These are phyloP conservation scores for Thozetella sp. DNA, from an alignment of 495 filamentous ascomycete genomes.

Conservation along the genomic window DNA sequence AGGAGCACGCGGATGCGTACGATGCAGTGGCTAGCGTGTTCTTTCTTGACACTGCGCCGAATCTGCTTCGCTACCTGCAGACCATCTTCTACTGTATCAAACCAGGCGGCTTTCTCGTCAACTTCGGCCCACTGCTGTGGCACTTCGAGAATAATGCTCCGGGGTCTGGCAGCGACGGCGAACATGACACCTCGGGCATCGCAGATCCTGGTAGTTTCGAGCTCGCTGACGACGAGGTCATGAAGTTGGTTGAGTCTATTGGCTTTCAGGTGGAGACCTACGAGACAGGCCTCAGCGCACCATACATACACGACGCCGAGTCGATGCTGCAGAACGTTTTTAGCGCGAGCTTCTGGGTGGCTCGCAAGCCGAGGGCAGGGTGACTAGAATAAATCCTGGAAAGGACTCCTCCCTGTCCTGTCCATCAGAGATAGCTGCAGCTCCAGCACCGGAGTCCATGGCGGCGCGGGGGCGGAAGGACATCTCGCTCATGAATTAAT, in stretches of 20 bases:
- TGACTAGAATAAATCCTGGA: too few species aligned
- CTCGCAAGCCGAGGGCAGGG: constrained; percentile 57
- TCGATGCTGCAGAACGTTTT: constrained; percentile 89
- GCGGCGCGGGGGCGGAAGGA: too few species aligned
- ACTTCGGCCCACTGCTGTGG: constrained; percentile 90
- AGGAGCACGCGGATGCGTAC: constrained; percentile 60
- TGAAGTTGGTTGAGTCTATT: constrained; percentile 70
- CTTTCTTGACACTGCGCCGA: constrained; percentile 96
- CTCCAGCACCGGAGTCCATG: too few species aligned
- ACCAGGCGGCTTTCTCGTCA: constrained; percentile 80
- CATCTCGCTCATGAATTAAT: not conserved
- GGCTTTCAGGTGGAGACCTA: constrained; percentile 74
- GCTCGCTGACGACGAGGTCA: constrained; percentile 83
- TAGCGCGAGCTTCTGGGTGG: constrained; percentile 78
- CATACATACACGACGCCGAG: constrained; percentile 81
- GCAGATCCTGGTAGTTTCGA: constrained; percentile 85
- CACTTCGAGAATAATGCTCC: constrained; percentile 70
- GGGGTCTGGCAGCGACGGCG: constrained; percentile 41
- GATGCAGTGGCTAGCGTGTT: constrained; percentile 89
- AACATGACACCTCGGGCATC: constrained; percentile 53
- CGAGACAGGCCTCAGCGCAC: constrained; percentile 56
- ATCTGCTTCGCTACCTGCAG: constrained; percentile 86
- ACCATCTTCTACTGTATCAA: constrained; percentile 77
- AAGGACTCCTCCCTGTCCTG: too few species aligned
- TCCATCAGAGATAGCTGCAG: too few species aligned